phyloP scores from a whole-genome alignment of 225 moss, liverwort and hornwort species.

The Physcomitrium patens region DNA sequence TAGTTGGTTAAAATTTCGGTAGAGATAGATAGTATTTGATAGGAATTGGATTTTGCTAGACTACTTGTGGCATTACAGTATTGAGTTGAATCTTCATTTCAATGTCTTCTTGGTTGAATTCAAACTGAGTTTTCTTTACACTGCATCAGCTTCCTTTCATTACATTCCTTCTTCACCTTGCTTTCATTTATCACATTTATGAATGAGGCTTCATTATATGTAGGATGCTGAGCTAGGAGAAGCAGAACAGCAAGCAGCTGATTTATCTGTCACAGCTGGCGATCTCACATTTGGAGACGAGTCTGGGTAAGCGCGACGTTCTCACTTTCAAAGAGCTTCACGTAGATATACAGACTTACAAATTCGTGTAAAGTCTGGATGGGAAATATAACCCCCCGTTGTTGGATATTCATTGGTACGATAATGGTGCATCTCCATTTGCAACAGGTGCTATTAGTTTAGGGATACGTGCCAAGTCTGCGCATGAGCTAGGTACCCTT shows the following conservation, averaged over 20 bases:
- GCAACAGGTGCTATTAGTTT: background rate
- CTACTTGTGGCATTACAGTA: background rate
- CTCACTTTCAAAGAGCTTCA: conserved; percentile 12
- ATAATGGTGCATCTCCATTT: conserved; percentile 1
- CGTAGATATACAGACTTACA: background rate
- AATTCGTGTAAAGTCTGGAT: background rate
- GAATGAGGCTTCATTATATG: conserved; percentile 24
- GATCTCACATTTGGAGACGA: conserved; percentile 95
- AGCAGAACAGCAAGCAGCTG: conserved; percentile 84
- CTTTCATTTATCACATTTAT: conserved; percentile 9
- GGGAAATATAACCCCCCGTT: background rate
- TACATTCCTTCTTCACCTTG: background rate
- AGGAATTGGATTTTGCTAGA: background rate
- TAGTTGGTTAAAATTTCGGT: background rate
- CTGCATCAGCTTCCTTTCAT: background rate
- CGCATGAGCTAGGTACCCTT: background rate
- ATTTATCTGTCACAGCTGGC: conserved; percentile 79
- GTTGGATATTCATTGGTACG: conserved; percentile 19
- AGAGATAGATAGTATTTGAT: background rate
- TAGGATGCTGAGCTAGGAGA: conserved; percentile 74
- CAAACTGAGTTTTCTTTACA: conserved; percentile 23
- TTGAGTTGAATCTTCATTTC: background rate
- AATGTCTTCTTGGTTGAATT: background rate
- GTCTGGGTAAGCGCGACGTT: conserved; percentile 59
- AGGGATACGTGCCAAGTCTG: background rate